Conservation (phyloP, 345 rosid species). For the Arabis alpina region DNA sequence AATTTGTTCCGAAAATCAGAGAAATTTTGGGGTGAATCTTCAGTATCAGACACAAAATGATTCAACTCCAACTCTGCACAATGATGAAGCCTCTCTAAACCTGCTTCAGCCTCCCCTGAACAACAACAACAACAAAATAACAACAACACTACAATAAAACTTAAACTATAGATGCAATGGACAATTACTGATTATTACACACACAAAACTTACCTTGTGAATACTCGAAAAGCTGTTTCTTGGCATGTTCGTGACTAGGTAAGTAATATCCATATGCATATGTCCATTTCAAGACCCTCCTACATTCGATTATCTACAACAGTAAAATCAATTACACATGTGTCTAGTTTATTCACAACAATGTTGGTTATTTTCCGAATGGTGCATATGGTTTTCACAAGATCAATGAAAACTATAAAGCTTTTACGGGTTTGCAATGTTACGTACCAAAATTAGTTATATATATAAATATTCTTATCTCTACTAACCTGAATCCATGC, state of each 20-base stretch:
- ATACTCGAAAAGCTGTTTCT: conserved; percentile 70
- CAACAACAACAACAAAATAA: background rate
- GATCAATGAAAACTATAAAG: too few species aligned
- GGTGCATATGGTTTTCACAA: background rate
- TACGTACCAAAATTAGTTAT: conserved; percentile 21
- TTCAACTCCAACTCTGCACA: conserved; percentile 33
- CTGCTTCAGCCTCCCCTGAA: conserved; percentile 35
- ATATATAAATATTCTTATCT: background rate
- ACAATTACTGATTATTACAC: background rate
- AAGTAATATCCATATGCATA: conserved; percentile 85
- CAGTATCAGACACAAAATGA: background rate
- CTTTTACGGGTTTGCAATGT: too few species aligned
- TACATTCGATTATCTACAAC: conserved; percentile 67
- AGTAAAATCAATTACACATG: background rate
- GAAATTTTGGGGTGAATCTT: conserved; percentile 47
- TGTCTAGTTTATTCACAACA: background rate
- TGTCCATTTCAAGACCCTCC: conserved; percentile 89
- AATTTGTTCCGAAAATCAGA: conserved; percentile 59
- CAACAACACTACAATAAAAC: background rate
- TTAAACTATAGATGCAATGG: background rate
- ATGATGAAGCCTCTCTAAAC: conserved; percentile 40
- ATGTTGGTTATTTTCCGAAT: background rate
- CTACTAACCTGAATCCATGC: conserved; percentile 74
- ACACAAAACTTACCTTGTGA: conserved; percentile 57
- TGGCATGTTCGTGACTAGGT: conserved; percentile 42